These are phyloP conservation scores for Pelargonium cotyledonis DNA, from an alignment of 441 rosid genomes.

Conservation along the genomic window DNA sequence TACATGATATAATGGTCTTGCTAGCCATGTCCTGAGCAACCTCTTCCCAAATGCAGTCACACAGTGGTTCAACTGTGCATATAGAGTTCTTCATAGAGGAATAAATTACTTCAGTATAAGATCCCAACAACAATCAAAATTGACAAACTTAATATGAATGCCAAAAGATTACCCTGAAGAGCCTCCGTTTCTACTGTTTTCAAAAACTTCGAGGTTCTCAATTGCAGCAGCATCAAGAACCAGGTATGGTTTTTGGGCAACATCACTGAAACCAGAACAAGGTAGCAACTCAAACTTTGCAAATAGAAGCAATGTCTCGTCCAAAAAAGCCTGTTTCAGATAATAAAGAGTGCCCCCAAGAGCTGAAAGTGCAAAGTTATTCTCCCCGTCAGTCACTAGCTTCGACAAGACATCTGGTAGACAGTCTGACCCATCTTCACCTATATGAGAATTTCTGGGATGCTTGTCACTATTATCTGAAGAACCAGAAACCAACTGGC, in stretches of 20 bases:
- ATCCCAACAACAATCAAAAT: slow-evolving; percentile 11
- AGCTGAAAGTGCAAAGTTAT: slow-evolving; percentile 80
- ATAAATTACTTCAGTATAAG: slow-evolving; percentile 22
- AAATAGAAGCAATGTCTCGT: slow-evolving; percentile 81
- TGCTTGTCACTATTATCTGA: slow-evolving; percentile 26
- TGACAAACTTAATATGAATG: slow-evolving; percentile 11
- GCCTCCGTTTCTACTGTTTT: slow-evolving; percentile 84
- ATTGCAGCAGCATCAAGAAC: slow-evolving; percentile 96
- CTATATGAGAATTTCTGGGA: slow-evolving; percentile 23
- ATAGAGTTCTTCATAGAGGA: slow-evolving; percentile 66
- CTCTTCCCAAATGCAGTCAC: slow-evolving; percentile 91
- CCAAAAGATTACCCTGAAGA: slow-evolving; percentile 56
- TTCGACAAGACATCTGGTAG: slow-evolving; percentile 58
- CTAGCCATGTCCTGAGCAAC: slow-evolving; percentile 87
- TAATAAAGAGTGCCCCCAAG: slow-evolving; percentile 93
- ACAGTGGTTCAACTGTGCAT: slow-evolving; percentile 81
- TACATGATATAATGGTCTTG: slow-evolving; percentile 73
- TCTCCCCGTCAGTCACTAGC: slow-evolving; percentile 50
- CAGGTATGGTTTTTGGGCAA: slow-evolving; percentile 68
- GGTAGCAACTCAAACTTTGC: slow-evolving; percentile 85
- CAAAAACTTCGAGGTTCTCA: slow-evolving; percentile 97
- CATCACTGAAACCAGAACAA: slow-evolving; percentile 47
- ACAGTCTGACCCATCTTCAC: slow-evolving; percentile 29
- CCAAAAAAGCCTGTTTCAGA: slow-evolving; percentile 83
- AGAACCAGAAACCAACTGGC: slow-evolving; percentile 36